Base-by-base conservation (phyloP, 495 filamentous ascomycete species). In the Aspergillus asperescens region DNA sequence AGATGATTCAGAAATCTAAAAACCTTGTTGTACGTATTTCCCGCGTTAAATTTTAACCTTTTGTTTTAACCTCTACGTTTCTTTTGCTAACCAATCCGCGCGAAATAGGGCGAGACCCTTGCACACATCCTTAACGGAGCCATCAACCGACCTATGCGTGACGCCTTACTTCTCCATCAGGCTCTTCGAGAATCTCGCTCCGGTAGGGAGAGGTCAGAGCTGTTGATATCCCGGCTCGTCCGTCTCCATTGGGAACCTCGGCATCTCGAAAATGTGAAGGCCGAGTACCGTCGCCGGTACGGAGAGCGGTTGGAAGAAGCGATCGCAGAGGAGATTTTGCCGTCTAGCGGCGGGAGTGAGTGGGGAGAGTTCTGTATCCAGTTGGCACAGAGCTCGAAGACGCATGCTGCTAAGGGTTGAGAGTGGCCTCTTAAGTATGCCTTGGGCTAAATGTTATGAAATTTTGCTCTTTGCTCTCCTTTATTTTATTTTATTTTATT, bases 101-200 rank as follows among this genome's bases (percentile, higher is more conserved):
- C n/a, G 4, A 3, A 27, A 10, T 59, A 96, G 93, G 93, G 93
- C 40, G 93, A 98, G 71, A 82, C 93, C 16, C 82, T 98, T 19
- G 89, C 92, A 10, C 93, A 98, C 70, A 88, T 97, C 55, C 87
- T 98, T 63, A 96, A 96, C 70, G 93, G 94, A 61, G 84, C 92
- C 34, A 91, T 96, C 70, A 96, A 98, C 71, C 86, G 88, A 40
- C 90, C 93, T 28, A 86, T 95, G 56, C 91, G 93, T 46, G 93
- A 98, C 66, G 89, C 92, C 5, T 80, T 97, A 31, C 85, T 98
- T n/a, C 77, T 98, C 25, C 84, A 95, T 67, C 93, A 98, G 71
- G 91, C 93, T 4, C 80, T 96, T 31, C 80, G 79, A 8, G 77
- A 82, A 57, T 74, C 76, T 0, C 76, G 71, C 43, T 72, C 74